Percentiles rank a stretch among this genome's conserved stretches.
phyloP scores from a whole-genome alignment of 805 yeast species.

The Nakazawaea populi region DNA sequence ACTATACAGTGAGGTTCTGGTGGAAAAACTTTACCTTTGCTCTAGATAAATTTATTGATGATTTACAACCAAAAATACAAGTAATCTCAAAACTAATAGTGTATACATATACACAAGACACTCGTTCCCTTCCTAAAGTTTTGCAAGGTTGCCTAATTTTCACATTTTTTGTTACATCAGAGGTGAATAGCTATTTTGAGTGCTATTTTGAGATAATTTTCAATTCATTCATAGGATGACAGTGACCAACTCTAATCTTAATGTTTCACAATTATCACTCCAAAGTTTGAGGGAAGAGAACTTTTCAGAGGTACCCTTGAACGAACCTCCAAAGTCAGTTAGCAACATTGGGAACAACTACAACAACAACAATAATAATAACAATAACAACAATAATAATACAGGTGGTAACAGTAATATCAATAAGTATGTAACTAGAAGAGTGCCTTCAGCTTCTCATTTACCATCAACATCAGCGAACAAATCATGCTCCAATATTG shows the following conservation, averaged over 20 bases:
- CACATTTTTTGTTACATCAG: no score
- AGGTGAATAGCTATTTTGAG: no score
- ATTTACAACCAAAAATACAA: no score
- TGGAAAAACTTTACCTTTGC: background rate
- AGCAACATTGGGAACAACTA: background rate
- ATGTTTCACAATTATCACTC: slow-evolving; percentile 8
- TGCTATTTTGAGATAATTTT: no score
- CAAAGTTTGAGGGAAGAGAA: slow-evolving; percentile 16
- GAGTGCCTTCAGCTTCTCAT: background rate
- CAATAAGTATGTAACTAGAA: background rate
- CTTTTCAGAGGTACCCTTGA: slow-evolving; percentile 13
- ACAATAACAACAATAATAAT: background rate
- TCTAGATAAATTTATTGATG: background rate
- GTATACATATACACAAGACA: background rate
- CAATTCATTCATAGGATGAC: background rate
- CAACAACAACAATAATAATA: background rate
- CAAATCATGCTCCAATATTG: slow-evolving; percentile 5
- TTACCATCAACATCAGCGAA: background rate
- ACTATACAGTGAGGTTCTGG: no score
- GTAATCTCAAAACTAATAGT: no score
- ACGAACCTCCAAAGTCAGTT: slow-evolving; percentile 8
- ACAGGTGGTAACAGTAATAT: background rate
- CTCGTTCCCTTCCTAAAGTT: background rate
- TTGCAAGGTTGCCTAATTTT: no score
- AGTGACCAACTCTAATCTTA: slow-evolving; percentile 4